Base-by-base conservation (phyloP, 2,329 filamentous ascomycete species). In the Xylaria sp. region DNA sequence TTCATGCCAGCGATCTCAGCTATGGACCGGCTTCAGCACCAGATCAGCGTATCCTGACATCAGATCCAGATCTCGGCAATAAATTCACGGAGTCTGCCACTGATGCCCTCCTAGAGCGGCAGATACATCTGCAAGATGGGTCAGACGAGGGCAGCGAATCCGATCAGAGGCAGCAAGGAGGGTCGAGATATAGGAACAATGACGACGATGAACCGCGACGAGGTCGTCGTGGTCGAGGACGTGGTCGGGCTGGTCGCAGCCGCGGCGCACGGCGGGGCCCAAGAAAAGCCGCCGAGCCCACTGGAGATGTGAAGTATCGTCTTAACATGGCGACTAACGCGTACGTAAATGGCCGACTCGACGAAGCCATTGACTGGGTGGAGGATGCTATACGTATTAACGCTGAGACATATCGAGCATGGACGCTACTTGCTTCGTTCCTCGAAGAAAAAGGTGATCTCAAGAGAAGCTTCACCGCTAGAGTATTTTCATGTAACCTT, bases 341-440 rank as follows among this genome's bases (percentile, higher is more conserved):
- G 4, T 94, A 90, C 76, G 84, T 93, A 67, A 83, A 86, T 10
- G 84, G 86, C 31, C 84, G 90, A 23, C 89, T 90, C 71, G 84
- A 88, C 5, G 82, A 85, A 50, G 90, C 91, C 5, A 81, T 89
- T 44, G 84, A 86, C 18, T 82, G 87, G 25, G 86, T 89, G 9
- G 84, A 86, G 50, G 89, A 91, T 74, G 87, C 91, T 66, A 90
- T 92, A 74, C 85, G 89, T 60, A 89, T 91, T 76, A 91, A 92
- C 71, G 88, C 88, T 23, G 89, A 91, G 77, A 91, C 88, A 1
- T 85, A 89, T 70, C 85, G 88, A 72, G 90, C 90, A 28, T 92
- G 89, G 89, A 87, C 84, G 15, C 82, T 90, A 13, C 78, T 92
- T 55, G 85, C 88, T 0, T 86, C 88, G 2, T 87, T 91, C 63